Conservation (phyloP, 2,329 filamentous ascomycete genomes). For the Epichloe uncinata region DNA sequence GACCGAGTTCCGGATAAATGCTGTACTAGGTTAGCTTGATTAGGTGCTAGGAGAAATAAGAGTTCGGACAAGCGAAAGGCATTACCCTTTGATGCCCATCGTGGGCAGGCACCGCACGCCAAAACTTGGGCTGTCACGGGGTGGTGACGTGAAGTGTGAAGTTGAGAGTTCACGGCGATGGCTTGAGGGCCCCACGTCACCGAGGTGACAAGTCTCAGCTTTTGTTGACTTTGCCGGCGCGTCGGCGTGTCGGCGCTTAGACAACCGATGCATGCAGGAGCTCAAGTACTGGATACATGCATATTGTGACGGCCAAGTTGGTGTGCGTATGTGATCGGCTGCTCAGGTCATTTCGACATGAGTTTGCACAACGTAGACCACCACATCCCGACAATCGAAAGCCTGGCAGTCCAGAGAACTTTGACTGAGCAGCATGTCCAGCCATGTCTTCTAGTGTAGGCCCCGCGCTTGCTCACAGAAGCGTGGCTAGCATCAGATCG, state of each 20-base stretch:
- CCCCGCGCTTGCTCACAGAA: constrained; percentile 40
- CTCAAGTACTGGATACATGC: not conserved
- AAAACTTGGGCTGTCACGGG: not conserved
- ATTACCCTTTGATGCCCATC: constrained; percentile 56
- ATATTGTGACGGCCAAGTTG: not conserved
- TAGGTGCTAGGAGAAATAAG: no score
- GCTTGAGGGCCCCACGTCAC: constrained; percentile 15
- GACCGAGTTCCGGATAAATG: constrained; percentile 80
- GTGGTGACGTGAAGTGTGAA: not conserved
- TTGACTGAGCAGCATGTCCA: not conserved
- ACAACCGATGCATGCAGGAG: not conserved
- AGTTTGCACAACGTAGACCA: not conserved
- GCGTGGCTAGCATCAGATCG: constrained; percentile 43
- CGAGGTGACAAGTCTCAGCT: constrained; percentile 11
- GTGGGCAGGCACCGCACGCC: not conserved
- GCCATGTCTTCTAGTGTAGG: constrained; percentile 32
- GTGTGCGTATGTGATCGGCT: not conserved
- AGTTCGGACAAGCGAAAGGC: not conserved
- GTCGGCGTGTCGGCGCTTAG: constrained; percentile 16
- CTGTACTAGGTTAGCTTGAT: constrained; percentile 30
- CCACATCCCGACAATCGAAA: not conserved
- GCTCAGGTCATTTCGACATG: not conserved
- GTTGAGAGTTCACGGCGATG: not conserved
- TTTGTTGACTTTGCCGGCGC: constrained; percentile 17
- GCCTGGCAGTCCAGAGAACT: no score